A percentile compares a stretch with the other conserved stretches of the same genome.
These are phyloP conservation scores for Hortiboletus flavorubellus DNA, from an alignment of 768 basidiomycete genomes.

Conservation along the genomic window DNA sequence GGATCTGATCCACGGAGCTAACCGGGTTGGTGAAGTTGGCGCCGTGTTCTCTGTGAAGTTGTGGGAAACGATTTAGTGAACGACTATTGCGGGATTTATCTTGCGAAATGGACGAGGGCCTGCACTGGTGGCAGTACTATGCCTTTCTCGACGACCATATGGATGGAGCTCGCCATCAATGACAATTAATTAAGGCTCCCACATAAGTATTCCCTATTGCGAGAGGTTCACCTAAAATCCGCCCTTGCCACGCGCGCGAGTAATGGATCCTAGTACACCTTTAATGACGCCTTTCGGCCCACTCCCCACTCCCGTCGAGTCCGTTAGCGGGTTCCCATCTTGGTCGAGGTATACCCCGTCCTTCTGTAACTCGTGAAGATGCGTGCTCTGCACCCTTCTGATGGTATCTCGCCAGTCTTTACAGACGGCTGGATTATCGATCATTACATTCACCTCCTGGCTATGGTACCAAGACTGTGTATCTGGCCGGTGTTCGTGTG, in stretches of 20 bases:
- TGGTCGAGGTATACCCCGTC: slow-evolving; percentile 59
- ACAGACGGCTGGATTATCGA: slow-evolving; percentile 52
- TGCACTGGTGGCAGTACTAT: not conserved
- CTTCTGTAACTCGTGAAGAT: slow-evolving; percentile 40
- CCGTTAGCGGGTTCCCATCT: slow-evolving; percentile 39
- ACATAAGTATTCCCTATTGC: not conserved
- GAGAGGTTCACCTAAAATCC: slow-evolving; percentile 29
- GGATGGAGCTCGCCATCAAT: not conserved
- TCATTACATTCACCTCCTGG: slow-evolving; percentile 65
- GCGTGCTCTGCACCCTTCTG: slow-evolving; percentile 54
- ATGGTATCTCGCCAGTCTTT: slow-evolving; percentile 54
- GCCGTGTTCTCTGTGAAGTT: not conserved
- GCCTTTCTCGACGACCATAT: slow-evolving; percentile 5
- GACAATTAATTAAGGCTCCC: slow-evolving; percentile 10
- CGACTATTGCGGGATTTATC: not conserved
- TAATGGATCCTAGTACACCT: slow-evolving; percentile 41
- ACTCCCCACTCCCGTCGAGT: slow-evolving; percentile 37
- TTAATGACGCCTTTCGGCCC: slow-evolving; percentile 40
- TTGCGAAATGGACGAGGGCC: not conserved
- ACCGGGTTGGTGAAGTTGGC: not conserved
- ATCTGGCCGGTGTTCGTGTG: slow-evolving; percentile 30
- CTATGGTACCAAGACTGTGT: slow-evolving; percentile 73
- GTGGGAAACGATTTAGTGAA: not conserved
- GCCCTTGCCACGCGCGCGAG: slow-evolving; percentile 40
- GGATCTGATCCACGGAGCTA: not conserved